Evolutionary conservation across 2,329 filamentous ascomycete species (phyloP).

Genomic region (Tolypocladium cylindrosporum): DNA sequence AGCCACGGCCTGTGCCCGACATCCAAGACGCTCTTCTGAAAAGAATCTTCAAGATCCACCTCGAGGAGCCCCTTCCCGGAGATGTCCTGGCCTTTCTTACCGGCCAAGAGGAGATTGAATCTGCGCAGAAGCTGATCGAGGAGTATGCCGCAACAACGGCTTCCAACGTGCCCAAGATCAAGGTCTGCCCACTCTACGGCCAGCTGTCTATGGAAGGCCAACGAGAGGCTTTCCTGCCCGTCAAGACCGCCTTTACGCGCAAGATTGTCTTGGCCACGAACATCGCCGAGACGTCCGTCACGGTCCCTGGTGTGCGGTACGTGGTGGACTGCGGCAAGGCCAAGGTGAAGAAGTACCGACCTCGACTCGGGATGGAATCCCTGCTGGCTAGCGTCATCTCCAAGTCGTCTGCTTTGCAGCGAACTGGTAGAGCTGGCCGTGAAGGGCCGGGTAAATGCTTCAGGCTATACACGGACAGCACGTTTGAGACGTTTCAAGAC

Average conservation of each 20-base stretch:
- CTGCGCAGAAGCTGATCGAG: slow-evolving; percentile 68
- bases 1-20: slow-evolving; percentile 64
- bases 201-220: slow-evolving; percentile 81
- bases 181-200: slow-evolving; percentile 75
- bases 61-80: slow-evolving; percentile 81
- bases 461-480: slow-evolving; percentile 73
- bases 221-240: slow-evolving; percentile 72
- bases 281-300: slow-evolving; percentile 97
- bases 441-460: slow-evolving; percentile 87
- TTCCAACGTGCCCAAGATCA: slow-evolving; percentile 61
- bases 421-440: slow-evolving; percentile 84
- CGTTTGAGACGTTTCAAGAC: slow-evolving; percentile 60
- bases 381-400: slow-evolving; percentile 85
- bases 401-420: slow-evolving; percentile 84
- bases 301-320: slow-evolving; percentile 82
- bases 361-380: slow-evolving; percentile 78
- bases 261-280: slow-evolving; percentile 93
- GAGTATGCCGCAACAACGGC: slow-evolving; percentile 66
- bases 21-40: slow-evolving; percentile 75
- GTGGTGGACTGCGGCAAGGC: slow-evolving; percentile 91
- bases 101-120: slow-evolving; percentile 87
- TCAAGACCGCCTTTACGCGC: slow-evolving; percentile 60
- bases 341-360: slow-evolving; percentile 86
- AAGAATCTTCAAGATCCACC: slow-evolving; percentile 76
- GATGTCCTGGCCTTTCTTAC: slow-evolving; percentile 89